A percentile compares a stretch with the other conserved stretches of the same genome.
phyloP scores from a whole-genome alignment of 1,284 basidiomycete genomes.

The Vanrija sp. region DNA sequence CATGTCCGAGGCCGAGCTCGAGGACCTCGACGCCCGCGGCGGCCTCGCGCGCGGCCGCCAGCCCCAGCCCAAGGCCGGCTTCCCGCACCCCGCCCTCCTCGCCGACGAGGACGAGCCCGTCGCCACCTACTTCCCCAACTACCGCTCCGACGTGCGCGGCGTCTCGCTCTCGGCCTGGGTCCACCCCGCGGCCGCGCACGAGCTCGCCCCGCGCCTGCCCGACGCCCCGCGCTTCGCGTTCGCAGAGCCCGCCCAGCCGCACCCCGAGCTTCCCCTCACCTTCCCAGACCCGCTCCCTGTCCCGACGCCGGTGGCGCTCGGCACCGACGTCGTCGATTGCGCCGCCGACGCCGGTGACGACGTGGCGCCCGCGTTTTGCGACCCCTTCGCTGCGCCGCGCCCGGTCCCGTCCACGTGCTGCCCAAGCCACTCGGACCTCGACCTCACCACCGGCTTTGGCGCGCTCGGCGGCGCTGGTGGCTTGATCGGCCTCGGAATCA shows the following conservation, averaged over 20 bases:
- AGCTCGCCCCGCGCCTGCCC: constrained; percentile 5
- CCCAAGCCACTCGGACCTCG: neutral
- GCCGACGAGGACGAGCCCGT: constrained; percentile 24
- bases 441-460: neutral
- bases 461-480: neutral
- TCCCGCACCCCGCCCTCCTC: constrained; percentile 30
- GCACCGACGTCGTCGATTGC: neutral
- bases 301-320: too few species aligned
- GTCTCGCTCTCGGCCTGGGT: constrained; percentile 43
- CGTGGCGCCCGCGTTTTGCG: neutral
- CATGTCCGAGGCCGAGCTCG: constrained; percentile 40
- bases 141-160: constrained; percentile 25
- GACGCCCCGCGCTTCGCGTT: constrained; percentile 15
- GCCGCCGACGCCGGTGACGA: neutral
- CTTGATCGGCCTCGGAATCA: constrained; percentile 18
- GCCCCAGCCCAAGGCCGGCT: constrained; percentile 39
- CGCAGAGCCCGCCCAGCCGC: constrained; percentile 9
- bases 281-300: neutral
- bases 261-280: neutral
- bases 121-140: constrained; percentile 32
- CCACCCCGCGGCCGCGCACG: constrained; percentile 16
- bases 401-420: constrained; percentile 7
- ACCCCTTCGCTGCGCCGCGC: neutral
- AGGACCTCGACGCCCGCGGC: constrained; percentile 37
- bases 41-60: constrained; percentile 37